Conservation (phyloP, 2,329 filamentous ascomycete genomes). For the Fusarium siculi region DNA sequence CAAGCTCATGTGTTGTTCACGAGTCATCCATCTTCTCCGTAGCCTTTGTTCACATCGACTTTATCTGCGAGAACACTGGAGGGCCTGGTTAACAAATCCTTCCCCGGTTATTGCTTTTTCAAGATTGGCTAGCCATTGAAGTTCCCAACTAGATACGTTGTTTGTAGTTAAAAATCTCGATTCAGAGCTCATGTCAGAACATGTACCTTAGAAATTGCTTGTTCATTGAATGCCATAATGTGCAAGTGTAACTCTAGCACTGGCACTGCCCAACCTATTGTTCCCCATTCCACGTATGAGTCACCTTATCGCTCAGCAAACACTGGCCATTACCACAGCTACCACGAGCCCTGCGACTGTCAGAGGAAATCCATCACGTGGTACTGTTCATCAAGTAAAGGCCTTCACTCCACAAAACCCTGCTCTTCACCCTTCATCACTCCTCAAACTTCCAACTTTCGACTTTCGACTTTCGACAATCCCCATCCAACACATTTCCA, state of each 20-base stretch:
- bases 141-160: background rate
- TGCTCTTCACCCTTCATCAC: background rate
- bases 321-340: background rate
- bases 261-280: background rate
- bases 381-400: background rate
- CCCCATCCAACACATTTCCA: background rate
- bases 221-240: background rate
- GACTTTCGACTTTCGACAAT: background rate
- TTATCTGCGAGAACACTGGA: background rate
- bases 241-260: background rate
- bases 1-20: fast-evolving
- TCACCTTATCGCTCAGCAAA: background rate
- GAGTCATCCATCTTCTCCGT: background rate
- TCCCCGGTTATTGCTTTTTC: background rate
- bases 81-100: background rate
- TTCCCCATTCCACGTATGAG: background rate
- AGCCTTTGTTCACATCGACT: background rate
- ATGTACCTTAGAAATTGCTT: background rate
- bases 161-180: background rate
- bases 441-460: background rate
- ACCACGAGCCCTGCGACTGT: background rate
- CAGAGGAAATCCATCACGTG: background rate
- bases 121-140: background rate
- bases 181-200: background rate
- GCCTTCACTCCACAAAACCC: too few relatives aligned